Base-by-base conservation (phyloP, 805 yeast genomes). In the Yarrowia keelungensis region DNA sequence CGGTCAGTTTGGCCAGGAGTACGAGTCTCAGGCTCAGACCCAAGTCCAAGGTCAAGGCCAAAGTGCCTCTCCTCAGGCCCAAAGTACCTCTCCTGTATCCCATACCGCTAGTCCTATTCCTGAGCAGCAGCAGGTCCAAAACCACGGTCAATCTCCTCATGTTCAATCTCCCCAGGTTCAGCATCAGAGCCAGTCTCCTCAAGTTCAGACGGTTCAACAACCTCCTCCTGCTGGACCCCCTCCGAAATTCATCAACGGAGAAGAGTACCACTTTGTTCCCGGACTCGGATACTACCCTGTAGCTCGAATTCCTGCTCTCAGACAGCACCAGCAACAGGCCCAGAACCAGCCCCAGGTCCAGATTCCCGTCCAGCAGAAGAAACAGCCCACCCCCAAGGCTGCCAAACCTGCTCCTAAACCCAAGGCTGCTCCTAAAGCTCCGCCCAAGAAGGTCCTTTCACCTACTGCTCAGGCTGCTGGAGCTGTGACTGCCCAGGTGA, bases 261-360 rank as follows among this genome's bases (percentile, higher is more conserved):
- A 46, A 46, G 67, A 61, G 51, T 61, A 46, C 45, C 53, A 46
- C 10, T 61, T 61, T 32, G 54, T 61, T 5, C 54, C 67, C 1
- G 67, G 67, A 1, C 19, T 61, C 8, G 67, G 67, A 8, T 61
- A 61, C 45, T 61, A 61, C 16, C 67, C 67, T 8, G 54, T 61
- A 3, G 38, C 67, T 7, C 54, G 54, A 3, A 45, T 61, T 5
- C 54, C 54, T 12, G 59, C 39, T 8, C 46, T 53, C 5, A 16
- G 43, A 8, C 43, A 39, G 14, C 59, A 53, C 11, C 59, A 53
- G 43, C 36, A 26, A 8, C 59, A 53, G 32, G 43, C 32, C 32
- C 50, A 46, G 16, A 19, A 16, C 42, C 15, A 26, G 26, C 22
- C 14, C 14, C 39, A 41, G 22, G 15, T 8, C 7, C 12, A 49